Evolutionary conservation across 805 yeast species (phyloP), one percentile per base, ranked within the genome.

Genomic region (Suhomyces xylopsoci): DNA sequence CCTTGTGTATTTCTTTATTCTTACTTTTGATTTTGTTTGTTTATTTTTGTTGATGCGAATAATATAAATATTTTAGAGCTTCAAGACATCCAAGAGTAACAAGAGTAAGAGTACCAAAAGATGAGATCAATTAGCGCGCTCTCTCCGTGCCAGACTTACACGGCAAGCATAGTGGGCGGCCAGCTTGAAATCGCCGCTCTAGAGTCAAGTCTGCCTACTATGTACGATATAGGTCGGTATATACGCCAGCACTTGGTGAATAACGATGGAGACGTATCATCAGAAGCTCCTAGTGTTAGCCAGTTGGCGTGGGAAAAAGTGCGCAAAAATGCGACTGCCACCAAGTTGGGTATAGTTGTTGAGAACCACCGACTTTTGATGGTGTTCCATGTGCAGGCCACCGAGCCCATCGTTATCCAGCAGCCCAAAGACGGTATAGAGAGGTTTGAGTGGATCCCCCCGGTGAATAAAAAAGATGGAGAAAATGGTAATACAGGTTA

Each of bases 391-490:
- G 52, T 71, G 17, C 51, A 60, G 14, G 48, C 47, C 15, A 41
- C 44, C 15, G 45, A 61, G 47, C 77, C 78, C 4, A 63, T 71
- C 12, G 51, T 70, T 17, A 69, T 75, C 10, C 69, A 64, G 42
- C 74, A 64, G 49, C 52, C 62, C 7, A 57, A 53, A 6, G 42
- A 54, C 14, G 75, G 74, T 0, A 64, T 74, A 1, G 66, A 64
- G 10, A 54, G 57, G 9, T 58, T 74, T 44, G 63, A 62, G 48
- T 75, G 79, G 79, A 63, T 75, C 9, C 68, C 67, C 0, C 69
- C 73, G 0, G 51, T 51, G 3, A 49, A 38, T 14, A 24, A 46
- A 1, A 24, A n/a, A 1, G 51, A 41, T 2, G 54, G 36, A n/a
- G n/a, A n/a, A n/a, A n/a, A n/a, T n/a, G n/a, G n/a, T n/a, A n/a